Conservation (phyloP, 2,329 filamentous ascomycete genomes). For the Calonectria hawksworthii region DNA sequence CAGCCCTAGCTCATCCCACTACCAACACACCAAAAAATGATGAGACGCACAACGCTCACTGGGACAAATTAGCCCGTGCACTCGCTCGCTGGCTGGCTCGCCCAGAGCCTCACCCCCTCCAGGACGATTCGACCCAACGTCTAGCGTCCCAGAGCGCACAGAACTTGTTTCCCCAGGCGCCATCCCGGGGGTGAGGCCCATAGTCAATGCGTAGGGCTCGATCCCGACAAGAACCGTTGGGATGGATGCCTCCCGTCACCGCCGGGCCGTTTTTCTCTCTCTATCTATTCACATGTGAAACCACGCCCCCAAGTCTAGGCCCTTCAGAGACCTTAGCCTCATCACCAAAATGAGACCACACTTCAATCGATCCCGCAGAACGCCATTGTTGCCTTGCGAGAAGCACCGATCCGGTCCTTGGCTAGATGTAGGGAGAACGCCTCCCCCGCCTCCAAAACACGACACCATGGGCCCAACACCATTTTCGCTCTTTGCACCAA, state of each 20-base stretch:
- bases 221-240: neutral
- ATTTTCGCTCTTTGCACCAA: neutral
- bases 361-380: neutral
- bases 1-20: neutral
- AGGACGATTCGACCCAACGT: neutral
- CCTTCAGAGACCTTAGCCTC: neutral
- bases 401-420: neutral
- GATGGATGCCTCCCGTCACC: neutral
- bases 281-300: neutral
- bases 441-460: neutral
- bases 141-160: neutral
- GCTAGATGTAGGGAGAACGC: neutral
- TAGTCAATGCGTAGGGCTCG: constrained; percentile 2
- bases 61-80: neutral
- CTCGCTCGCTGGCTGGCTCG: neutral
- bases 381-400: neutral
- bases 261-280: neutral
- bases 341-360: neutral
- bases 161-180: neutral
- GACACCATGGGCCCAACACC: neutral
- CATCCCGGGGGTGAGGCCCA: neutral
- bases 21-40: neutral
- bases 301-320: neutral
- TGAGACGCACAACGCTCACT: neutral
- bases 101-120: neutral